A percentile compares a stretch with the other conserved stretches of the same genome.
phyloP scores from a whole-genome alignment of 805 yeast species.

The Kodamaea restingae region DNA sequence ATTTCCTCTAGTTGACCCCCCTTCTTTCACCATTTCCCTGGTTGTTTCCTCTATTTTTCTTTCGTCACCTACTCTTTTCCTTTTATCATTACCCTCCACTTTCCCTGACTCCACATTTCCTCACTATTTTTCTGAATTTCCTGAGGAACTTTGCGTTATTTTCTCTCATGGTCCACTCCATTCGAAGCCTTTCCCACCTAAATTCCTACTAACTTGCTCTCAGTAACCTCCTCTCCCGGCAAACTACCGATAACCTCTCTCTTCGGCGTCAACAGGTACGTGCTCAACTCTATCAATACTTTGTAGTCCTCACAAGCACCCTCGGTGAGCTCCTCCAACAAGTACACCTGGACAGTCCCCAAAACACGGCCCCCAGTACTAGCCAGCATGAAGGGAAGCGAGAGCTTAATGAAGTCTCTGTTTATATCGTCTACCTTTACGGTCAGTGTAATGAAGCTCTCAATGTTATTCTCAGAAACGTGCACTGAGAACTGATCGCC shows the following conservation, averaged over 20 bases:
- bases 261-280: slow-evolving; percentile 12
- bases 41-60: too few species aligned
- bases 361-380: slow-evolving; percentile 17
- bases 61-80: too few species aligned
- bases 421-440: slow-evolving; percentile 13
- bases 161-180: too few species aligned
- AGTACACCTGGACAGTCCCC: slow-evolving; percentile 31
- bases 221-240: slow-evolving; percentile 9
- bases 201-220: neutral
- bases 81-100: too few species aligned
- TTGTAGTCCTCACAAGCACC: slow-evolving; percentile 14
- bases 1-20: too few species aligned
- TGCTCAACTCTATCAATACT: slow-evolving; percentile 18
- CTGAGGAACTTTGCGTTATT: too few species aligned
- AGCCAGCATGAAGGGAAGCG: slow-evolving; percentile 26
- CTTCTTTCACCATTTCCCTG: too few species aligned
- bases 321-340: slow-evolving; percentile 16
- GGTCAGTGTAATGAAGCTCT: slow-evolving; percentile 23
- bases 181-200: too few species aligned
- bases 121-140: too few species aligned
- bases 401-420: slow-evolving; percentile 28
- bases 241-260: slow-evolving; percentile 4
- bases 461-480: slow-evolving; percentile 19
- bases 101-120: too few species aligned
- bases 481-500: slow-evolving; percentile 30